phyloP scores from a whole-genome alignment of 1,284 basidiomycete species.

The Violaceomyces palustris region DNA sequence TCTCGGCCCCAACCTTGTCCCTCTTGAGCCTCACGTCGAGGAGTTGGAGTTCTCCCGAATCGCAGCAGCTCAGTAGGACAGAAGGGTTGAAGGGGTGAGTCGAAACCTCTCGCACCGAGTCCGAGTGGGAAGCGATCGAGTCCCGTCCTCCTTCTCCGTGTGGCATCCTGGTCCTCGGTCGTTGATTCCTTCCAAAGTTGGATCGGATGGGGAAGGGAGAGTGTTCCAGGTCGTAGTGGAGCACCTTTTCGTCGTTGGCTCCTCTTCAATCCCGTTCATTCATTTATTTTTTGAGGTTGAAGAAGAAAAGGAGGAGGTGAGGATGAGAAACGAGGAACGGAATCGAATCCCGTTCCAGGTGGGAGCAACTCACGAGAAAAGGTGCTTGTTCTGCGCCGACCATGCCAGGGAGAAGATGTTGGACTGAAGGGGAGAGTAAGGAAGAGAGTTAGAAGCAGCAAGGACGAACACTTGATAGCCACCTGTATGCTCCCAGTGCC shows the following conservation, averaged over 20 bases:
- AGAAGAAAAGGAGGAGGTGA: too few species aligned
- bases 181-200: too few species aligned
- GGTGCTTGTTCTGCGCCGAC: constrained; percentile 16
- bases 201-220: constrained; percentile 9
- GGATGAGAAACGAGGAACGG: too few species aligned
- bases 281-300: too few species aligned
- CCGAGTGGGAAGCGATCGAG: constrained; percentile 11
- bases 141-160: too few species aligned
- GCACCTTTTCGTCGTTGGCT: constrained; percentile 19
- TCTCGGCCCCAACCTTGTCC: constrained; percentile 4
- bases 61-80: constrained; percentile 18
- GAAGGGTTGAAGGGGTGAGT: constrained; percentile 14
- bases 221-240: constrained; percentile 22
- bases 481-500: too few species aligned
- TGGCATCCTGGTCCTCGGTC: too few species aligned
- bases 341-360: too few species aligned
- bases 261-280: too few species aligned
- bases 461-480: too few species aligned
- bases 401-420: constrained; percentile 29
- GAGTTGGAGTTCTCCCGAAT: constrained; percentile 10
- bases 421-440: too few species aligned
- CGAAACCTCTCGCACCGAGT: constrained; percentile 15
- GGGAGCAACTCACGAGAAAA: constrained; percentile 16
- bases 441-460: too few species aligned
- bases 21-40: constrained; percentile 12